Base-by-base conservation (phyloP, 176 grass and related monocot genomes). In the Zizania latifolia region DNA sequence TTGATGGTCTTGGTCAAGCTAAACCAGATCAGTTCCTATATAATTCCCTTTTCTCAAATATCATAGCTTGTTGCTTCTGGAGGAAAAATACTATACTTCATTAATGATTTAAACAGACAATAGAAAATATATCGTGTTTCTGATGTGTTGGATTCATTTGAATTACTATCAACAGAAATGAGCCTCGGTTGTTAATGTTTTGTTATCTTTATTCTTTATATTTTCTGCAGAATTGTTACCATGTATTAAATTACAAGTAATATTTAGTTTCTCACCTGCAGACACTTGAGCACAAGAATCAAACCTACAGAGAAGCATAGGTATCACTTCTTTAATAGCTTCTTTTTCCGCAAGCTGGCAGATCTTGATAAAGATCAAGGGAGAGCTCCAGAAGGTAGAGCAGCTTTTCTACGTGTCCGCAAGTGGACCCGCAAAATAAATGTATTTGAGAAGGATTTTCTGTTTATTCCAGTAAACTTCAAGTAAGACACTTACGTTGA, bases 401-500 rank as follows among this genome's bases (percentile, higher is more conserved):
- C 85, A 65, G 96, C 96, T 88, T 99, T 99, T 61, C 61, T 99
- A 38, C 91, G 87, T 84, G 96, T 99, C 35, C 89, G 84, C 65
- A 99, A 99, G 73, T 99, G 96, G 96, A 99, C 96, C 31, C 89
- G 96, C 21, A 99, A 95, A 86, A 76, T 99, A 65, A 88, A 95
- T 73, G 68, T 99, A 81, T 99, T 95, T 86, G 89, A 92, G 51
- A 99, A 99, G 82, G 92, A 99, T 84, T 95, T 92, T 82, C 74
- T 99, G 34, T 95, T 99, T 65, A 90, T 99, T 76, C 96, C 96
- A 58, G 96, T 99, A 48, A 99, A 99, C 58, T 99, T 99, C 85
- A 95, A 90, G 96, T 95, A 90, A 86, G 79, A 71, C 69, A 50
- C 73, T 64, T 34, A 19, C n/a, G n/a, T n/a, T 23, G 7, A 14